These are phyloP conservation scores for Colletotrichum lentis DNA, from an alignment of 2,329 filamentous ascomycete species.

Conservation along the genomic window DNA sequence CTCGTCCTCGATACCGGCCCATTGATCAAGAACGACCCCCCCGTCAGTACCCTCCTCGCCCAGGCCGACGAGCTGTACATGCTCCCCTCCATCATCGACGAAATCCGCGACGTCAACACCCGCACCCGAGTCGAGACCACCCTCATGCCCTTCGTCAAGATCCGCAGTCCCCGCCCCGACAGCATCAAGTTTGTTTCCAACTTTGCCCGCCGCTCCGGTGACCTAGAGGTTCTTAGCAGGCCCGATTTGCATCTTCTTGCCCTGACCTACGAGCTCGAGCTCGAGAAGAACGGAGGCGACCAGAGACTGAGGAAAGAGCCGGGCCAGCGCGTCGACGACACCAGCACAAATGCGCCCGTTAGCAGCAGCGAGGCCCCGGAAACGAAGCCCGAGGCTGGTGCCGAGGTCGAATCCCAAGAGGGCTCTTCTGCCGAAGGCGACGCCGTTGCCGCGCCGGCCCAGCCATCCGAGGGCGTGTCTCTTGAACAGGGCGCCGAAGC, in stretches of 20 bases:
- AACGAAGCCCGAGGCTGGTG: neutral
- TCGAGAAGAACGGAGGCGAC: constrained; percentile 87
- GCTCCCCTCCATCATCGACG: constrained; percentile 82
- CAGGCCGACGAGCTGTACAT: constrained; percentile 82
- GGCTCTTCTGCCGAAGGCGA: constrained; percentile 40
- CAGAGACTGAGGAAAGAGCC: constrained; percentile 83
- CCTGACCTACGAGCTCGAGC: constrained; percentile 92
- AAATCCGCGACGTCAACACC: constrained; percentile 87
- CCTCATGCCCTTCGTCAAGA: constrained; percentile 82
- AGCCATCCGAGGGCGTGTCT: constrained; percentile 8
- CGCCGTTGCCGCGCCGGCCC: constrained; percentile 22
- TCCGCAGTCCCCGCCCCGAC: constrained; percentile 76
- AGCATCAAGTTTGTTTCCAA: constrained; percentile 82
- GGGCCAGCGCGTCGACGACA: constrained; percentile 80
- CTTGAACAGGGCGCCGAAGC: constrained; percentile 18
- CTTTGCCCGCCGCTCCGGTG: constrained; percentile 89
- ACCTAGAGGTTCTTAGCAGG: constrained; percentile 84
- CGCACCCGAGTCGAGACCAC: constrained; percentile 83
- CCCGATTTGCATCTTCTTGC: constrained; percentile 91
- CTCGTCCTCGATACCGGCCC: constrained; percentile 91
- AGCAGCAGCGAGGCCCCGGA: constrained; percentile 42
- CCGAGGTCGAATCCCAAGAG: constrained; percentile 43
- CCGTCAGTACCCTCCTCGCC: constrained; percentile 80
- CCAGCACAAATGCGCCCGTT: constrained; percentile 60
- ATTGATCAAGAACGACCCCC: constrained; percentile 90